Conservation (phyloP, 345 rosid species). For the Odontarrhena argentea region DNA sequence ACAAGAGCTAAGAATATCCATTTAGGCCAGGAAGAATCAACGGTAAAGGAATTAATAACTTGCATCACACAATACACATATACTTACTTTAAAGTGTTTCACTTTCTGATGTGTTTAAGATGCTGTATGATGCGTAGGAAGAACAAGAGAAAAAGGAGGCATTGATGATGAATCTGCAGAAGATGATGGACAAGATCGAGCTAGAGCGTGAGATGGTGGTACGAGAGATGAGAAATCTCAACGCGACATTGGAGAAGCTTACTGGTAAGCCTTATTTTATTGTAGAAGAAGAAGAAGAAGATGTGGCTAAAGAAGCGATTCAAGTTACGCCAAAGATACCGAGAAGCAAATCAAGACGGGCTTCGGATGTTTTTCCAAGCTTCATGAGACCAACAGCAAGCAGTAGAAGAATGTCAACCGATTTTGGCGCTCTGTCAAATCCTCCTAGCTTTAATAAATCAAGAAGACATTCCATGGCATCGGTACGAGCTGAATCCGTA, state of each 20-base stretch:
- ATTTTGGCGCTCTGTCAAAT: constrained; percentile 36
- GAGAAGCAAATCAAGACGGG: constrained; percentile 39
- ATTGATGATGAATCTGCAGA: constrained; percentile 54
- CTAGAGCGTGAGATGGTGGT: constrained; percentile 47
- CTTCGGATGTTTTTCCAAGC: constrained; percentile 54
- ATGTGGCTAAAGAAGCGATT: constrained; percentile 37
- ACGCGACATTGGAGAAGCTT: constrained; percentile 49
- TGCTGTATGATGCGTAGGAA: constrained; percentile 49
- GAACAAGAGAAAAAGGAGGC: constrained; percentile 48
- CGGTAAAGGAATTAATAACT: constrained; percentile 39
- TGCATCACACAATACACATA: constrained; percentile 25
- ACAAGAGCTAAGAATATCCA: constrained; percentile 64
- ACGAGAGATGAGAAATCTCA: constrained; percentile 46
- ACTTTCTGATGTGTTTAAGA: constrained; percentile 19
- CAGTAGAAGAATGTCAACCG: constrained; percentile 55
- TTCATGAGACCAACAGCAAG: constrained; percentile 79
- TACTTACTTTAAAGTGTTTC: constrained; percentile 22
- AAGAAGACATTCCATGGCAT: constrained; percentile 47
- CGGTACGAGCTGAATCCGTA: constrained; percentile 60
- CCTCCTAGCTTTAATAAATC: constrained; percentile 26
- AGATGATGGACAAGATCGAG: constrained; percentile 54
- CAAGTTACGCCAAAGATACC: constrained; percentile 33
- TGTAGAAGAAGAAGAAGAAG: constrained; percentile 40
- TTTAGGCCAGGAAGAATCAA: constrained; percentile 57
- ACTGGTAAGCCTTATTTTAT: constrained; percentile 43